Conservation (phyloP, 108 stramenopile genomes). For the Pseudonitzschia delicatissima region DNA sequence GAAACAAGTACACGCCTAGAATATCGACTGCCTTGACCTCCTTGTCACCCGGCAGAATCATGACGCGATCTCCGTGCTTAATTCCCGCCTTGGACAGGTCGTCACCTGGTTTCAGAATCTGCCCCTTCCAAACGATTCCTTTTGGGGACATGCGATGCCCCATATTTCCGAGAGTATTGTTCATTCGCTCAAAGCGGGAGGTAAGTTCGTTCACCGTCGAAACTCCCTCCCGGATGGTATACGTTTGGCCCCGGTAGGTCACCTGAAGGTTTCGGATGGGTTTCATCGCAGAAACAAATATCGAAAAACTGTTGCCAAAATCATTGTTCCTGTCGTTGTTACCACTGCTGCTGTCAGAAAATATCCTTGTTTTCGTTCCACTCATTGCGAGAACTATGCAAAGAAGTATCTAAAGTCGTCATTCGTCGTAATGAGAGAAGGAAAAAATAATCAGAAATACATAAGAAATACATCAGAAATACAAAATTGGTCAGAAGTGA, state of each 20-base stretch:
- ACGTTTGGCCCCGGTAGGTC: constrained; percentile 6
- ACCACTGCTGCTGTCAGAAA: not conserved
- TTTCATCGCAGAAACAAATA: constrained; percentile 9
- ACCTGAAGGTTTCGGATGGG: constrained; percentile 8
- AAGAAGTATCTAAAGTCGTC: not conserved
- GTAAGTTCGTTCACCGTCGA: constrained; percentile 12
- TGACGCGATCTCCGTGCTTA: constrained; percentile 1
- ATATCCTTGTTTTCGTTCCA: not conserved
- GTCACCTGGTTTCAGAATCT: constrained; percentile 9
- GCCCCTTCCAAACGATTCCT: constrained; percentile 1
- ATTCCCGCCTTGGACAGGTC: constrained; percentile 4
- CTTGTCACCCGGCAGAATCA: constrained; percentile 7
- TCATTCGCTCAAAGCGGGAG: not conserved
- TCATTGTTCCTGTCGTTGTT: not conserved
- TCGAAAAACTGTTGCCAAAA: too few species aligned
- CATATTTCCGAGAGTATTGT: not conserved
- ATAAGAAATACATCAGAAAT: too few species aligned
- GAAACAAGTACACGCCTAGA: constrained; percentile 1
- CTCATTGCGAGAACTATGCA: not conserved
- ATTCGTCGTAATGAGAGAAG: too few species aligned
- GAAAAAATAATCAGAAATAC: too few species aligned
- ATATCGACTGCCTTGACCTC: constrained; percentile 6
- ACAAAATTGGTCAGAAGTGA: too few species aligned
- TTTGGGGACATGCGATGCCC: not conserved
- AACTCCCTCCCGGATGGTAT: constrained; percentile 1